phyloP scores from a whole-genome alignment of 768 basidiomycete species.

The Phlebiopsis gigantea region DNA sequence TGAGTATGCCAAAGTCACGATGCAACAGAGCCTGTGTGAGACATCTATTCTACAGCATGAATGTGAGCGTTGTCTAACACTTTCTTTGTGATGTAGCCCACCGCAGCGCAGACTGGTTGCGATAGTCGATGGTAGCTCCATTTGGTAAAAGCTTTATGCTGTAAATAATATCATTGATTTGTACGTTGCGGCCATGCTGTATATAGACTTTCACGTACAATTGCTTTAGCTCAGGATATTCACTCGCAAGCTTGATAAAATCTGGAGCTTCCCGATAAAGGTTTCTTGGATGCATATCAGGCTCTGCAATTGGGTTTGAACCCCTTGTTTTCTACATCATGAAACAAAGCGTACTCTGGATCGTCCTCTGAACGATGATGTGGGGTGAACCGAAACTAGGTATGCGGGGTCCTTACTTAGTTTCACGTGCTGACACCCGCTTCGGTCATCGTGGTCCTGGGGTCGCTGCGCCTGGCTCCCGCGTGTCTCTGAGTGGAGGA shows the following conservation, averaged over 20 bases:
- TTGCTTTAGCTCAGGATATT: slow-evolving; percentile 49
- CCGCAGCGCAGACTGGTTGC: slow-evolving; percentile 67
- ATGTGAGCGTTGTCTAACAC: background rate
- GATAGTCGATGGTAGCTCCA: slow-evolving; percentile 62
- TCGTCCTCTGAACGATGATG: too few species aligned
- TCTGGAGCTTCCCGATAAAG: slow-evolving; percentile 45
- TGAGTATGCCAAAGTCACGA: slow-evolving; percentile 63
- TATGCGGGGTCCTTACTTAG: slow-evolving; percentile 1
- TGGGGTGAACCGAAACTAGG: background rate
- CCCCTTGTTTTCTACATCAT: too few species aligned
- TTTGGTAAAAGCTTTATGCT: slow-evolving; percentile 24
- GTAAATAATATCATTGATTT: background rate
- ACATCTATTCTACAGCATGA: slow-evolving; percentile 39
- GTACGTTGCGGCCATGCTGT: background rate
- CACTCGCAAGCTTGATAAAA: slow-evolving; percentile 52
- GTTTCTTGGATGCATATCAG: slow-evolving; percentile 43
- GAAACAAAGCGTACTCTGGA: too few species aligned
- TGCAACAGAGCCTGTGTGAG: slow-evolving; percentile 76
- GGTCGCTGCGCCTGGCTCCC: background rate
- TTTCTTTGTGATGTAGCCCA: too few species aligned
- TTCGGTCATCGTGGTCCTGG: background rate
- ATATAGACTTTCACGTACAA: slow-evolving; percentile 53
- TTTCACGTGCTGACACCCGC: background rate
- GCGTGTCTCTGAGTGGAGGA: background rate
- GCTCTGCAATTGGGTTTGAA: too few species aligned